phyloP scores from a whole-genome alignment of 2,329 filamentous ascomycete species.

The Ceratocystis eucalypticola region DNA sequence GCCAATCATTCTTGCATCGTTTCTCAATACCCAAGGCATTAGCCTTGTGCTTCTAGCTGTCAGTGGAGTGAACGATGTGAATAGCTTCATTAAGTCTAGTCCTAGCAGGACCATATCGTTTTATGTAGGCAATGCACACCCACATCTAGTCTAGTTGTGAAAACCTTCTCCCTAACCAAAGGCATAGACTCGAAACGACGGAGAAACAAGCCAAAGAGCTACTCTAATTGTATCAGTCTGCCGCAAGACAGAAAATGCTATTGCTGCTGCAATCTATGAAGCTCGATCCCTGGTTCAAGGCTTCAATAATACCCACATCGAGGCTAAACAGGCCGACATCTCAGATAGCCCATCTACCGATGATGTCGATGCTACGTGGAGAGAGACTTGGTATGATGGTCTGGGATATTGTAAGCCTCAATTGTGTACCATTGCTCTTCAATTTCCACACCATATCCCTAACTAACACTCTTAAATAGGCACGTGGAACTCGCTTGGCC shows the following conservation, averaged over 20 bases:
- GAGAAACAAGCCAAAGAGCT: slow-evolving; percentile 38
- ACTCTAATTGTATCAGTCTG: slow-evolving; percentile 59
- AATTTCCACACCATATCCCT: not conserved
- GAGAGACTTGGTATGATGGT: slow-evolving; percentile 82
- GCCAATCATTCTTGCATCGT: slow-evolving; percentile 65
- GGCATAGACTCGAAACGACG: slow-evolving; percentile 51
- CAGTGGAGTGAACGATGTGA: slow-evolving; percentile 57
- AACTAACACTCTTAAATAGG: slow-evolving; percentile 28
- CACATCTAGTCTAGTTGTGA: not conserved
- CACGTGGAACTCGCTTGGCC: slow-evolving; percentile 90
- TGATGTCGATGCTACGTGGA: slow-evolving; percentile 50
- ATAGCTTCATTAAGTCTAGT: slow-evolving; percentile 55
- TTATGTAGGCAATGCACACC: slow-evolving; percentile 36
- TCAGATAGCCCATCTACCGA: slow-evolving; percentile 24
- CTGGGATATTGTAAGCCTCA: slow-evolving; percentile 64
- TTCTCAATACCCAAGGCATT: slow-evolving; percentile 56
- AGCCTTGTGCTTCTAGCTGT: slow-evolving; percentile 67
- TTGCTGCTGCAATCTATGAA: slow-evolving; percentile 75
- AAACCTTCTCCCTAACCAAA: slow-evolving; percentile 18
- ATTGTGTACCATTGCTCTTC: not conserved
- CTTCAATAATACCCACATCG: not conserved
- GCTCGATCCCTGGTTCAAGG: slow-evolving; percentile 43
- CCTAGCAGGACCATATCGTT: slow-evolving; percentile 52
- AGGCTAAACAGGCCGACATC: not conserved
- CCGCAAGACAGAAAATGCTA: slow-evolving; percentile 58